phyloP scores from a whole-genome alignment of 1,139 yeast species.

The Geotrichum citri-aurantii region DNA sequence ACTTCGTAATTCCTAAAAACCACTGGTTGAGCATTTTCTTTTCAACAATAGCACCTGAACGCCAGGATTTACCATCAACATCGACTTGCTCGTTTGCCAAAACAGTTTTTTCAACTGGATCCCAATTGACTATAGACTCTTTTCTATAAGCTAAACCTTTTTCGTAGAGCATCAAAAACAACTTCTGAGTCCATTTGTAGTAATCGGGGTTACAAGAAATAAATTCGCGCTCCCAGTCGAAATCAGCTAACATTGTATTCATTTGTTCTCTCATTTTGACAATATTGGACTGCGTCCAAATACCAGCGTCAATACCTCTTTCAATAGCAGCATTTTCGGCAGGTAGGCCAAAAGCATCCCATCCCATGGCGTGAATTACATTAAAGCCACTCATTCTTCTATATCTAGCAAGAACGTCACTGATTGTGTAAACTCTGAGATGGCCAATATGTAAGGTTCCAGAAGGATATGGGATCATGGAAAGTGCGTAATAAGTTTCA shows the following conservation, averaged over 20 bases:
- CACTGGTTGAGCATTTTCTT: conserved; percentile 77
- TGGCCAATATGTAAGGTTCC: conserved; percentile 93
- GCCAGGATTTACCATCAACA: conserved; percentile 83
- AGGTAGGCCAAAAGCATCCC: conserved; percentile 98
- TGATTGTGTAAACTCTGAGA: conserved; percentile 81
- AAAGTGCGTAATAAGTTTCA: conserved; percentile 56
- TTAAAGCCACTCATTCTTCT: conserved; percentile 68
- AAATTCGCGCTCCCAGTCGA: conserved; percentile 90
- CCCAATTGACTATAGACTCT: conserved; percentile 93
- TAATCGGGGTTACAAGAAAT: conserved; percentile 86
- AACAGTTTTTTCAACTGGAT: conserved; percentile 90
- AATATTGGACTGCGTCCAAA: conserved; percentile 78
- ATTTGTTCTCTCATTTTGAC: conserved; percentile 78
- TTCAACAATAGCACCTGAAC: conserved; percentile 93
- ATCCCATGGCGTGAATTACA: conserved; percentile 95
- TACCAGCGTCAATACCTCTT: conserved; percentile 67
- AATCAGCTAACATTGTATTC: conserved; percentile 70
- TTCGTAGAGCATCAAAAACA: conserved; percentile 65
- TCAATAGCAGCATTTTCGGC: conserved; percentile 98
- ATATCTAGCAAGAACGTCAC: conserved; percentile 77
- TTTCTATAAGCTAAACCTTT: conserved; percentile 79
- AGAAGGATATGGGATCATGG: conserved; percentile 96
- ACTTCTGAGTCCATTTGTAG: conserved; percentile 86
- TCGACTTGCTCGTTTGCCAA: conserved; percentile 97
- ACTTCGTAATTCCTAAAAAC: conserved; percentile 85